Evolutionary conservation across 2,329 filamentous ascomycete species (phyloP), one percentile per base, ranked within the genome.

Genomic region (Diaporthe destruens): DNA sequence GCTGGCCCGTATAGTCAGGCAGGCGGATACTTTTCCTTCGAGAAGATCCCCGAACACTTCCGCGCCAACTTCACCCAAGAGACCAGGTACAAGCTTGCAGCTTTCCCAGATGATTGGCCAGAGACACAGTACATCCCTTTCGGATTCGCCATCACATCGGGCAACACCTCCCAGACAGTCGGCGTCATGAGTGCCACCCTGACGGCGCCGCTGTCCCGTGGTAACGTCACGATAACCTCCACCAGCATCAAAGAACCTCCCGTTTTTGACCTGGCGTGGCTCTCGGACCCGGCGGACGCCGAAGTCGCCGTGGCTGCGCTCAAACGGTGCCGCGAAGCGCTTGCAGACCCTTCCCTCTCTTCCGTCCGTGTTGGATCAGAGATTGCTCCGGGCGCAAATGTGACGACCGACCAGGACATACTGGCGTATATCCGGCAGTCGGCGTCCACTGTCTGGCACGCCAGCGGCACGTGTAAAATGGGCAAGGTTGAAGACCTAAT

Each of bases 401-500:
- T 76, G 16, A 61, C 57, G 25, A 67, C 44, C 7, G 78, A 80
- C 29, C 73, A 78, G 14, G 75, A 78, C n/a, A 71, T 77, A 32
- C 72, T 73, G 55, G 32, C 75, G 3, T 71, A 79, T 61, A 75
- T 77, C 44, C 75, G 75, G 6, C 75, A 75, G 29, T 77, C 29
- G 12, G 72, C 80, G 18, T 79, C 77, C 66, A 79, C 78, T 0
- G 73, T 82, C 7, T 82, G 78, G 23, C 76, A 76, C 18, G 82
- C 83, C 0, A 79, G 79, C 5, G 83, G 85, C 7, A 86, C 84
- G 1, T 81, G 82, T 55, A 80, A 84, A 2, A 87, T 87, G 85
- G 80, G 85, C 67, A 82, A 82, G 3, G 75, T 77, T 7, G 78
- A 77, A 29, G 71, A 71, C 4, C 14, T 16, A 0, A 83, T 80